Base-by-base conservation (phyloP, 768 basidiomycete genomes). In the Russula ochroleuca region DNA sequence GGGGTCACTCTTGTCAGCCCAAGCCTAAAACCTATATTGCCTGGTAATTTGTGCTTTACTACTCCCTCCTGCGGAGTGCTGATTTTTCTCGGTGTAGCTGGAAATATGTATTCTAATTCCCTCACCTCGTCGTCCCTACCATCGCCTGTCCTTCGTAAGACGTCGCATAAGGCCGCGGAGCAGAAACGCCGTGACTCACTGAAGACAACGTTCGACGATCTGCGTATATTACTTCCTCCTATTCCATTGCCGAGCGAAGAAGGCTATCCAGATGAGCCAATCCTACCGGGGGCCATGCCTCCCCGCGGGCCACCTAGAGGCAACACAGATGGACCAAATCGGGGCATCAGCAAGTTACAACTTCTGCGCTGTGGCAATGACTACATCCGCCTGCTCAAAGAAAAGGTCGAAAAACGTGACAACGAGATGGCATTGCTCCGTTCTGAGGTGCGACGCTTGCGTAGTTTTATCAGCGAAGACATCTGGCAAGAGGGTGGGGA, bases 151-250 rank as follows among this genome's bases (percentile, higher is more conserved):
- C 74, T 81, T 52, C 82, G 85, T 63, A 92, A 92, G 73, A 87
- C 87, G 33, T 91, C 91, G 8, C 92, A 99, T 76, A 98, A 98
- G 75, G 91, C 87, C 14, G 97, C 97, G 6, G 97, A 99, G 75
- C 97, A 99, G 74, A 94, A 95, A 73, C 88, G 97, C 50, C 86
- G 97, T 10, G 96, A 99, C 75, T 94, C 92, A 49, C 84, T 98
- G 64, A 99, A 98, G 77, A 87, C 90, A 17, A 93, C 94, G 5
- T 98, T 89, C 70, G 91, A 94, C 69, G 90, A 92, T 59, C 79
- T 94, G 13, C 88, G 92, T 17, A 73, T 78, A 19, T 79, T 98
- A 17, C 81, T 99, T 0, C 97, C 97, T 1, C 91, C 92, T 8
- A 91, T 97, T 69, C 88, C 92, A 11, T 79, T 92, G 1, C 87